Conservation (phyloP, 805 yeast genomes). For the Dipodascus albidus region DNA sequence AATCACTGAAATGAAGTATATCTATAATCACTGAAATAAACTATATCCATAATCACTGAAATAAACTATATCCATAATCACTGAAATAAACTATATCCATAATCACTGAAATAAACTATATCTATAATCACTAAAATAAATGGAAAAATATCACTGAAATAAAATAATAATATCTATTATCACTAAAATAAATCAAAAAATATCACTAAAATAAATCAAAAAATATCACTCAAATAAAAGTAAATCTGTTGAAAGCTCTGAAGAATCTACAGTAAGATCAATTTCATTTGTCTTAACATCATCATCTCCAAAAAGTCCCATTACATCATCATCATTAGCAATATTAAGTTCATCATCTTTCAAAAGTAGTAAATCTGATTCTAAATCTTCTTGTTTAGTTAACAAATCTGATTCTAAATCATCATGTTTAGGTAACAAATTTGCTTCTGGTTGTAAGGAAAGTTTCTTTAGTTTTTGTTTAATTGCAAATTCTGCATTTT, state of each 20-base stretch:
- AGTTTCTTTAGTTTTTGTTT: not conserved
- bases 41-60: too few species aligned
- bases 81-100: too few species aligned
- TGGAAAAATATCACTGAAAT: too few species aligned
- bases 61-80: too few species aligned
- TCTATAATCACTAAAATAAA: too few species aligned
- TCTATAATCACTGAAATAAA: too few species aligned
- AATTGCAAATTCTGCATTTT: not conserved
- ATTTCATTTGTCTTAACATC: not conserved
- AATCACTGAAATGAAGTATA: too few species aligned
- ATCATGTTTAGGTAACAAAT: not conserved
- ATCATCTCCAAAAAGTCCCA: not conserved
- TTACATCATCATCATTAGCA: not conserved
- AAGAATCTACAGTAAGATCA: not conserved
- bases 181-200: too few species aligned
- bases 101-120: too few species aligned
- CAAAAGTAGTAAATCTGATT: not conserved
- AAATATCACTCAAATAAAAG: too few species aligned
- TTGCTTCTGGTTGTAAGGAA: not conserved
- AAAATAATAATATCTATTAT: too few species aligned
- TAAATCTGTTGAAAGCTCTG: not conserved
- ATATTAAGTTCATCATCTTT: not conserved
- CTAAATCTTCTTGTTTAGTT: not conserved
- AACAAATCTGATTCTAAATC: not conserved
- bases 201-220: too few species aligned